Evolutionary conservation across 1,139 yeast species (phyloP).

Genomic region (Chernovozyma sophiae-reginae): DNA sequence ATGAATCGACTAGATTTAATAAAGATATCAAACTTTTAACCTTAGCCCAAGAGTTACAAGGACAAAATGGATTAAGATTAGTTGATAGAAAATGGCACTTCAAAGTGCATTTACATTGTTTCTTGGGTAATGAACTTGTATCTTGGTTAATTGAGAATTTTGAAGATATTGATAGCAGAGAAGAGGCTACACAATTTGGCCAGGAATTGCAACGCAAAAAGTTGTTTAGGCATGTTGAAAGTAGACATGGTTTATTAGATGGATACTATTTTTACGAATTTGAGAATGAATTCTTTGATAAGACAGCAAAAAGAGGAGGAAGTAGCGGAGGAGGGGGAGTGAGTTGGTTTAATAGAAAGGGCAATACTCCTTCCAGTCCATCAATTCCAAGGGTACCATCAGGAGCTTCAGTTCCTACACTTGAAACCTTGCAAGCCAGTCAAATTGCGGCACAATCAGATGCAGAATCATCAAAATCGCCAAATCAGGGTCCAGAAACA

Average conservation of each 20-base stretch:
- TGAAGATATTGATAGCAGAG: conserved; percentile 74
- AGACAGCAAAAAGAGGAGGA: conserved; percentile 15
- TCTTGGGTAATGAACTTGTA: conserved; percentile 81
- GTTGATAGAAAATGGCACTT: conserved; percentile 91
- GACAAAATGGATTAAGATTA: conserved; percentile 58
- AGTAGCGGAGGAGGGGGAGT: background rate
- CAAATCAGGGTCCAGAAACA: background rate
- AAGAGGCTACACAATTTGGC: conserved; percentile 79
- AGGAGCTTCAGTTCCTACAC: background rate
- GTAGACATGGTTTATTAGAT: conserved; percentile 78
- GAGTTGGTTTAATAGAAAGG: conserved; percentile 31
- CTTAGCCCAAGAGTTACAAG: conserved; percentile 65
- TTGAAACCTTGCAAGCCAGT: background rate
- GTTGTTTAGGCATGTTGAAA: conserved; percentile 74
- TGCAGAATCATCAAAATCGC: background rate
- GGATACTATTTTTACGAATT: conserved; percentile 90
- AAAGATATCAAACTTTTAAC: conserved; percentile 36
- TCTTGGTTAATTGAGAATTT: conserved; percentile 79
- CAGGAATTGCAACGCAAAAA: conserved; percentile 69
- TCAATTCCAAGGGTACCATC: background rate
- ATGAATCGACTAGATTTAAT: conserved; percentile 21
- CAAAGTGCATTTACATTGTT: conserved; percentile 71
- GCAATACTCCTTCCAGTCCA: background rate
- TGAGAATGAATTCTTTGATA: conserved; percentile 51
- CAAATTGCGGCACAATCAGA: background rate